phyloP scores from a whole-genome alignment of 495 filamentous ascomycete genomes.

The Talaromyces proteolyticus region DNA sequence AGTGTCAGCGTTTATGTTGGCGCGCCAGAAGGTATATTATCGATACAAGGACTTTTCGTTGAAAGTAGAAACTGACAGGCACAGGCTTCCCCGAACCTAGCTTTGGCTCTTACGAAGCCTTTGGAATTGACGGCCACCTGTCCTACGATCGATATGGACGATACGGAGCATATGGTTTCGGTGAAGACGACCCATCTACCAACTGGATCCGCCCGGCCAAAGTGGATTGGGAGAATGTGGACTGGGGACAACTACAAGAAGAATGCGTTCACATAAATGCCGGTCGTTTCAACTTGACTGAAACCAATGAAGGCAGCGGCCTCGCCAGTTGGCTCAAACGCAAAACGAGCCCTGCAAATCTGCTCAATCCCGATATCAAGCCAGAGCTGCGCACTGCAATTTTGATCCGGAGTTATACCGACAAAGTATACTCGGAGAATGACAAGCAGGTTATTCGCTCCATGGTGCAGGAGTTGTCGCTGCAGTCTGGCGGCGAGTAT shows the following conservation, averaged over 20 bases:
- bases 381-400: constrained; percentile 53
- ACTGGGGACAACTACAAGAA: constrained; percentile 66
- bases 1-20: constrained; percentile 38
- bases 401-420: constrained; percentile 62
- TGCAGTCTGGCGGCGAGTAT: constrained; percentile 72
- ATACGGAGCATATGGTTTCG: constrained; percentile 45
- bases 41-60: neutral
- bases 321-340: neutral
- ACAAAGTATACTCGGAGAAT: constrained; percentile 62
- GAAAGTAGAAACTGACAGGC: too few relatives aligned
- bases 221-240: constrained; percentile 59
- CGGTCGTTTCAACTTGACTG: constrained; percentile 40
- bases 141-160: constrained; percentile 51
- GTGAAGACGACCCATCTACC: constrained; percentile 19
- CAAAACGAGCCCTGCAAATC: constrained; percentile 2
- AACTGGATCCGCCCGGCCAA: constrained; percentile 12
- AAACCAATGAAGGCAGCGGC: neutral
- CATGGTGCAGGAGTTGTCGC: constrained; percentile 64
- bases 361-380: constrained; percentile 1
- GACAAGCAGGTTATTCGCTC: constrained; percentile 67
- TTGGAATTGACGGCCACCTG: constrained; percentile 36
- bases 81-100: constrained; percentile 31
- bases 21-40: constrained; percentile 15
- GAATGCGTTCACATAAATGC: constrained; percentile 57
- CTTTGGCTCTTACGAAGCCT: constrained; percentile 43